Evolutionary conservation across 345 rosid species (phyloP).

Genomic region (Camelina sativa): DNA sequence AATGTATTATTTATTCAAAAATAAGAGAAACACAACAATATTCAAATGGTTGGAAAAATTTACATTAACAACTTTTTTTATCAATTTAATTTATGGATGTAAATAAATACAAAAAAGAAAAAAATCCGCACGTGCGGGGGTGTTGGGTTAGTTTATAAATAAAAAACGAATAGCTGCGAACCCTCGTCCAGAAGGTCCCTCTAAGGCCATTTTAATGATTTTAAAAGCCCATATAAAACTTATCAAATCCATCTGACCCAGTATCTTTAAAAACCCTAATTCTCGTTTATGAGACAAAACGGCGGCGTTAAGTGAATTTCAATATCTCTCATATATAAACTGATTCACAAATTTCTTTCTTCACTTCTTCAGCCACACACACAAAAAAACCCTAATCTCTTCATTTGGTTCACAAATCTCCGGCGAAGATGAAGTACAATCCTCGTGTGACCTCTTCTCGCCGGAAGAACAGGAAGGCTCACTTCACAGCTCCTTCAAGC

Average conservation of each 20-base stretch:
- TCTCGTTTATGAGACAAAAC: background rate
- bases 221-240: background rate
- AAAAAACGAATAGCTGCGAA: too few relatives aligned
- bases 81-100: too few relatives aligned
- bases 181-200: too few relatives aligned
- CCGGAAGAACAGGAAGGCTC: slow-evolving; percentile 77
- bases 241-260: background rate
- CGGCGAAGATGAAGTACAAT: slow-evolving; percentile 62
- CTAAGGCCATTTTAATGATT: too few relatives aligned
- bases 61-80: too few relatives aligned
- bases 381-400: slow-evolving; percentile 28
- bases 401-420: background rate
- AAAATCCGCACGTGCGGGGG: too few relatives aligned
- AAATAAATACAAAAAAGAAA: too few relatives aligned
- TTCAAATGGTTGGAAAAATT: too few relatives aligned
- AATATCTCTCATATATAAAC: background rate
- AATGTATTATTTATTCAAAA: too few relatives aligned
- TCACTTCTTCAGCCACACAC: background rate
- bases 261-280: slow-evolving; percentile 18
- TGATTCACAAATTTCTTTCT: background rate
- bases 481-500: slow-evolving; percentile 70
- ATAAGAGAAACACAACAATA: too few relatives aligned
- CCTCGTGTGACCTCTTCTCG: slow-evolving; percentile 69
- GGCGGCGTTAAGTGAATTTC: background rate
- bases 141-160: too few relatives aligned